Conservation (phyloP, 2,329 filamentous ascomycete species). For the Claviceps sp. region DNA sequence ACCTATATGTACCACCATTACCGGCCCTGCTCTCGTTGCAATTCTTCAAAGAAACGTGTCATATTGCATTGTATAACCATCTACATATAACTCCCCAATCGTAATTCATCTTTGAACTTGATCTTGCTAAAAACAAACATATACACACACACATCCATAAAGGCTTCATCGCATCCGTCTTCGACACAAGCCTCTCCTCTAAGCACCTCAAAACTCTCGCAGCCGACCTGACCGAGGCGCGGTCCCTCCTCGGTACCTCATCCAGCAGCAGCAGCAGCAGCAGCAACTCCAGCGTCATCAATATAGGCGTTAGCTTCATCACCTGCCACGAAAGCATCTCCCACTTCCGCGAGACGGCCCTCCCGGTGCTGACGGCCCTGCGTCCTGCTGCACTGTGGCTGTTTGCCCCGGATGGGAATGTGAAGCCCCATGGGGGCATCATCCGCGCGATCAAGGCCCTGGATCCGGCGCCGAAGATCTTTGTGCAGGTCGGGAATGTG, state of each 20-base stretch:
- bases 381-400: constrained; percentile 51
- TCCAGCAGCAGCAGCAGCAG: constrained; percentile 1
- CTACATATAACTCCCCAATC: no score
- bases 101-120: no score
- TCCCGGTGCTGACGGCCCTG: constrained; percentile 38
- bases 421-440: constrained; percentile 24
- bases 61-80: neutral
- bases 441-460: constrained; percentile 20
- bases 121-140: no score
- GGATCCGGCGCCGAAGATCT: constrained; percentile 30
- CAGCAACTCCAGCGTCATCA: constrained; percentile 31
- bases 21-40: no score
- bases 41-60: neutral
- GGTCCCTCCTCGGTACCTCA: constrained; percentile 13
- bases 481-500: constrained; percentile 50
- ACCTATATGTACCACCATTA: no score
- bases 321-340: constrained; percentile 33
- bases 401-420: constrained; percentile 41
- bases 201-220: constrained; percentile 20
- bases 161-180: constrained; percentile 21
- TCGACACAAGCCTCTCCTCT: constrained; percentile 17
- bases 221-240: constrained; percentile 17
- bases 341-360: constrained; percentile 27
- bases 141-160: no score
- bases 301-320: constrained; percentile 43